Evolutionary conservation across 2,329 filamentous ascomycete species (phyloP).

Genomic region (Madurella mycetomatis): DNA sequence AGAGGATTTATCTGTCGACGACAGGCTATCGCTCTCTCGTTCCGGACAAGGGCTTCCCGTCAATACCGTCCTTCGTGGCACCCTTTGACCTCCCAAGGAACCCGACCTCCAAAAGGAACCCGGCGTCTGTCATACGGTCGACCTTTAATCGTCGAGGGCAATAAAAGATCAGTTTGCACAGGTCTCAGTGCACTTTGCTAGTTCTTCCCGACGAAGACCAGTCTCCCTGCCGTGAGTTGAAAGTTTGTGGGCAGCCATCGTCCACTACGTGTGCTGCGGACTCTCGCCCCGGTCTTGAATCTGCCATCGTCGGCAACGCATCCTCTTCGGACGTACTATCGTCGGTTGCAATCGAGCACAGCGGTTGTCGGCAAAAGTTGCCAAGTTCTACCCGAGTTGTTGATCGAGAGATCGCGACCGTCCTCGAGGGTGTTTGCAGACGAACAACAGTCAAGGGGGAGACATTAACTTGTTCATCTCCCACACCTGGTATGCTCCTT

Average conservation of each 20-base stretch:
- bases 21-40: slow-evolving; percentile 25
- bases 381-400: slow-evolving; percentile 11
- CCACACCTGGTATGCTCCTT: slow-evolving; percentile 58
- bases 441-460: slow-evolving; percentile 61
- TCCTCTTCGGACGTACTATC: neutral
- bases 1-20: slow-evolving; percentile 25
- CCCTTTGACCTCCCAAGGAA: slow-evolving; percentile 19
- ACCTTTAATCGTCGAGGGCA: slow-evolving; percentile 26
- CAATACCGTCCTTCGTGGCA: slow-evolving; percentile 17
- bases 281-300: neutral
- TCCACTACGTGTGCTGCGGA: slow-evolving; percentile 10
- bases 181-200: slow-evolving; percentile 25
- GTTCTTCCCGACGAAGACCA: slow-evolving; percentile 19
- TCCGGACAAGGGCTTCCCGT: slow-evolving; percentile 26
- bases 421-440: slow-evolving; percentile 23
- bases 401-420: slow-evolving; percentile 33
- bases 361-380: slow-evolving; percentile 12
- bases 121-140: slow-evolving; percentile 25
- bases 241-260: slow-evolving; percentile 12
- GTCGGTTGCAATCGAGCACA: slow-evolving; percentile 15
- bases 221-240: slow-evolving; percentile 23
- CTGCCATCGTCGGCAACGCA: slow-evolving; percentile 9
- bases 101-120: slow-evolving; percentile 19
- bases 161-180: slow-evolving; percentile 28
- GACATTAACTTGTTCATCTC: slow-evolving; percentile 99